These are phyloP conservation scores for Ganoderma lingzhi DNA, from an alignment of 1,284 basidiomycete species.

Conservation along the genomic window DNA sequence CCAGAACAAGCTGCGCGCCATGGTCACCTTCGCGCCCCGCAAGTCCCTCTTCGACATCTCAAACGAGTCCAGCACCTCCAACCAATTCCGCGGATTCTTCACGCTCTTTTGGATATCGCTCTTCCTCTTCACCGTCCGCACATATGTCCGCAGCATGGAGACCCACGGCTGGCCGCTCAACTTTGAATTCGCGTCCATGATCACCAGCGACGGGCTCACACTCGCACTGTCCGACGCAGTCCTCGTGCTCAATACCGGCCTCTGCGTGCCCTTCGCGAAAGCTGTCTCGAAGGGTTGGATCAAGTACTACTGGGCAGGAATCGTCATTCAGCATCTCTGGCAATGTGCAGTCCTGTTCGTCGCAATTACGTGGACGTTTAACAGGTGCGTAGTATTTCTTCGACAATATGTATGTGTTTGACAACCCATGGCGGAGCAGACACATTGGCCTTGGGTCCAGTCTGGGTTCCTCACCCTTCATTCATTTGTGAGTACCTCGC, in stretches of 20 bases:
- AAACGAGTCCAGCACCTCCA: slow-evolving; percentile 75
- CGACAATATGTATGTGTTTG: slow-evolving; percentile 6
- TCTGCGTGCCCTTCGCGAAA: slow-evolving; percentile 88
- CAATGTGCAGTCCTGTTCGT: slow-evolving; percentile 76
- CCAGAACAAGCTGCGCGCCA: slow-evolving; percentile 74
- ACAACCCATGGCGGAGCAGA: slow-evolving; percentile 45
- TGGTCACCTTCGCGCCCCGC: slow-evolving; percentile 86
- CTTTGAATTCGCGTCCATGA: slow-evolving; percentile 85
- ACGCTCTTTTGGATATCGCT: slow-evolving; percentile 91
- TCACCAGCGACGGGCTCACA: slow-evolving; percentile 86
- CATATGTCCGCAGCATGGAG: slow-evolving; percentile 82
- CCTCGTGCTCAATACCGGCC: slow-evolving; percentile 78
- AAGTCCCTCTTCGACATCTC: slow-evolving; percentile 85
- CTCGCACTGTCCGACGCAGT: slow-evolving; percentile 88
- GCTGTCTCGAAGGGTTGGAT: slow-evolving; percentile 82
- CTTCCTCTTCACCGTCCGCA: slow-evolving; percentile 81
- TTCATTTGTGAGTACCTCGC: slow-evolving; percentile 62
- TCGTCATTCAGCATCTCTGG: slow-evolving; percentile 80
- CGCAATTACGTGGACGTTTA: slow-evolving; percentile 87
- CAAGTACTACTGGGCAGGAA: slow-evolving; percentile 77
- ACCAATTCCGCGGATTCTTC: slow-evolving; percentile 95
- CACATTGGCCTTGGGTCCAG: slow-evolving; percentile 99
- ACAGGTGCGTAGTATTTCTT: slow-evolving; percentile 54
- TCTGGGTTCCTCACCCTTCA: slow-evolving; percentile 96
- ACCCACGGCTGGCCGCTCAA: slow-evolving; percentile 82